Percentiles rank a stretch among this genome's conserved stretches.
Conservation (phyloP, 2,329 filamentous ascomycete genomes). For the Orbilia ellipsospora region DNA sequence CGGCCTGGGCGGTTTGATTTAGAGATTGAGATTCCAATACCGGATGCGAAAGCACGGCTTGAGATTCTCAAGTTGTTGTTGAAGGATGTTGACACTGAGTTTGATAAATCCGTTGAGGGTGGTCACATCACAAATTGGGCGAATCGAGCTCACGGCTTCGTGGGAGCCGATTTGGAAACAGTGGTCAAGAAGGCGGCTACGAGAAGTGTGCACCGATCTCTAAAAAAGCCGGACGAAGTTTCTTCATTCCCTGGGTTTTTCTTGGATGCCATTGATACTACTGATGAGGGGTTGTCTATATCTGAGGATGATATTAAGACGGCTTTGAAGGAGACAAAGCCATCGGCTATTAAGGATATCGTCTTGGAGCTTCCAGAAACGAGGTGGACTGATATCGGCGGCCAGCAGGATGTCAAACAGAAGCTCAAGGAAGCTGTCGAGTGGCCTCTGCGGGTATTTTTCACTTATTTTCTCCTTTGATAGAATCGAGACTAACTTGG, state of each 20-base stretch:
- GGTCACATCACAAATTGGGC: constrained; percentile 56
- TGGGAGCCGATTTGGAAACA: constrained; percentile 58
- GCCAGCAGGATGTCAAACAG: constrained; percentile 70
- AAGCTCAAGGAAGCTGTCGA: constrained; percentile 59
- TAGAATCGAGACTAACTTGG: not conserved
- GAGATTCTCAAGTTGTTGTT: constrained; percentile 58
- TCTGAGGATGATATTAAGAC: constrained; percentile 64
- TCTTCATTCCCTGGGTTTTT: constrained; percentile 43
- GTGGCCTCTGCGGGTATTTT: constrained; percentile 58
- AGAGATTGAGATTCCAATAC: constrained; percentile 59
- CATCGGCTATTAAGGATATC: constrained; percentile 74
- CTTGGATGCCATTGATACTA: constrained; percentile 33
- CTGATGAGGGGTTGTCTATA: constrained; percentile 33
- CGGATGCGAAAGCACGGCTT: constrained; percentile 57
- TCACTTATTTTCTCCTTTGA: not conserved
- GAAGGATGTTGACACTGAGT: constrained; percentile 54
- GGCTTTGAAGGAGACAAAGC: constrained; percentile 70
- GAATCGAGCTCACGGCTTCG: constrained; percentile 58
- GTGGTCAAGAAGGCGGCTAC: constrained; percentile 56
- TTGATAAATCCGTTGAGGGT: constrained; percentile 53
- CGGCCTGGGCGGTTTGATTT: constrained; percentile 58
- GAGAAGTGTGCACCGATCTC: constrained; percentile 46
- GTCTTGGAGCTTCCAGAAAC: constrained; percentile 75
- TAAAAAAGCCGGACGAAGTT: constrained; percentile 5
- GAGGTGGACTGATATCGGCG: constrained; percentile 74